Percentiles rank a stretch among this genome's conserved stretches.
Conservation (phyloP, 2,329 filamentous ascomycete genomes). For the Fusarium sp. region DNA sequence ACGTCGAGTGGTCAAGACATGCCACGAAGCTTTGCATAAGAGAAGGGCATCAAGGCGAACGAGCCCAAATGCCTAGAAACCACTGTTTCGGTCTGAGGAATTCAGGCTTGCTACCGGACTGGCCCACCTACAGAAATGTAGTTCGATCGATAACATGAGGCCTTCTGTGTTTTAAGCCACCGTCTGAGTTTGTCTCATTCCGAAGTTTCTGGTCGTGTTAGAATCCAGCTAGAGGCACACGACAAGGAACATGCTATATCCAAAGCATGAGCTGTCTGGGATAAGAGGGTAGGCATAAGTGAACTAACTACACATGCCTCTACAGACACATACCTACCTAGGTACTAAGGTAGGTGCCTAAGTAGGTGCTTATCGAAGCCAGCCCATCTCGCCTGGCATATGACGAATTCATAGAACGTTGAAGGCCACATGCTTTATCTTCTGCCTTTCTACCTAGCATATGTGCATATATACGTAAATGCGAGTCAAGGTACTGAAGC, state of each 20-base stretch:
- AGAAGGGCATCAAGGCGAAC: slow-evolving; percentile 33
- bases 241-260: slow-evolving; percentile 15
- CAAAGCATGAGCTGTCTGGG: slow-evolving; percentile 30
- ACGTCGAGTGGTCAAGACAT: slow-evolving; percentile 32
- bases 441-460: slow-evolving; percentile 1
- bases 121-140: slow-evolving; percentile 15
- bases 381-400: background rate
- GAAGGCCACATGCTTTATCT: background rate
- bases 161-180: slow-evolving; percentile 35
- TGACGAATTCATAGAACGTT: background rate
- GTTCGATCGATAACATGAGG: slow-evolving; percentile 25
- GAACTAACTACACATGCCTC: background rate
- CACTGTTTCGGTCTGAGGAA: slow-evolving; percentile 16
- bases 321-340: background rate
- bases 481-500: slow-evolving; percentile 19
- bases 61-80: slow-evolving; percentile 28
- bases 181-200: slow-evolving; percentile 29
- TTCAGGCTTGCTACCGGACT: slow-evolving; percentile 19
- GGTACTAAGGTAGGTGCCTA: background rate
- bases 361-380: slow-evolving; percentile 9
- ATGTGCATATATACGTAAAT: slow-evolving; percentile 10
- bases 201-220: slow-evolving; percentile 17
- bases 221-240: slow-evolving; percentile 22
- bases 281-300: background rate
- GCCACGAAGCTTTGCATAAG: slow-evolving; percentile 49